phyloP scores from a whole-genome alignment of 768 basidiomycete genomes.

The Cubamyces lactineus region DNA sequence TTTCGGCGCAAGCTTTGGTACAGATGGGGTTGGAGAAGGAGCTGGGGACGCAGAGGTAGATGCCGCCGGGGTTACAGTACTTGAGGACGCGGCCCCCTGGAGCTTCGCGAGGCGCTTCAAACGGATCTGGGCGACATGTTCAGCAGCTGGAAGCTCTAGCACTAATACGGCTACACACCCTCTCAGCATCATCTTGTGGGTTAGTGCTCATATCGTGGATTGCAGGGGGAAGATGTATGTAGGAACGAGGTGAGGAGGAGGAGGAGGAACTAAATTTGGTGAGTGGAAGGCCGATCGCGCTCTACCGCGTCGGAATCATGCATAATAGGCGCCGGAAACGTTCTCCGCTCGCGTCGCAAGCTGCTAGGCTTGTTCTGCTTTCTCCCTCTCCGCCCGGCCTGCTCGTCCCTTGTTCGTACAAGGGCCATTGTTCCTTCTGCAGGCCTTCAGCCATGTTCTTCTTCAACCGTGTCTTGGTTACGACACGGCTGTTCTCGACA shows the following conservation, averaged over 20 bases:
- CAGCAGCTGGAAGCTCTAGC: background rate
- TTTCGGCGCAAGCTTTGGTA: constrained; percentile 35
- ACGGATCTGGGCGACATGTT: constrained; percentile 64
- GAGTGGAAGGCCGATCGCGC: background rate
- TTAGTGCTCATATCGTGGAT: constrained; percentile 31
- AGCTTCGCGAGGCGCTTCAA: constrained; percentile 90
- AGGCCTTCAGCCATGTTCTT: constrained; percentile 33
- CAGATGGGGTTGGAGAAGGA: constrained; percentile 32
- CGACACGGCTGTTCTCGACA: constrained; percentile 56
- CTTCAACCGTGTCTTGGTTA: constrained; percentile 25
- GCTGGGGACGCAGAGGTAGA: constrained; percentile 42
- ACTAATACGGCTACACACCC: constrained; percentile 45
- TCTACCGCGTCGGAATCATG: background rate
- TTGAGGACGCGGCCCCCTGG: constrained; percentile 47
- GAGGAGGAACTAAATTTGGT: no score
- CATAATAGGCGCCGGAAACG: background rate
- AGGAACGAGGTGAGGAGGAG: background rate
- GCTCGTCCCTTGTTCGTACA: background rate
- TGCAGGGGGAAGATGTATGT: constrained; percentile 3
- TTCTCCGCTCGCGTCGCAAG: constrained; percentile 6
- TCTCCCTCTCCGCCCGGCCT: background rate
- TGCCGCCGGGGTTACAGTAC: constrained; percentile 41
- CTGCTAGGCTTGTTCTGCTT: background rate
- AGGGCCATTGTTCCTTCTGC: background rate
- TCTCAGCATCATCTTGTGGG: constrained; percentile 80